A percentile compares a stretch with the other conserved stretches of the same genome.
Evolutionary conservation across 768 basidiomycete genomes (phyloP).

Genomic region (Tricholoma hemisulphureum): DNA sequence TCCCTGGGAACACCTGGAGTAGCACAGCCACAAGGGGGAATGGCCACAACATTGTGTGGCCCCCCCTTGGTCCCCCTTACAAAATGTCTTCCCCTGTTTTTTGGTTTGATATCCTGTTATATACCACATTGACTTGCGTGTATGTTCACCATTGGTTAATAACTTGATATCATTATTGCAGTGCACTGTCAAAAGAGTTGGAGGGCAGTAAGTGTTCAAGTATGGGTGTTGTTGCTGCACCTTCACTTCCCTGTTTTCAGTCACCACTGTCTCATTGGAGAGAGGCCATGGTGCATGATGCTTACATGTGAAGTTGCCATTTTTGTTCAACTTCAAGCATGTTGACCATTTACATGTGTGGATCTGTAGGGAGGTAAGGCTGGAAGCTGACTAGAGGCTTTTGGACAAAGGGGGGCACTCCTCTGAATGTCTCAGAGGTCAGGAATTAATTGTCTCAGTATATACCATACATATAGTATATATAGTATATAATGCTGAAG

Average conservation of each 20-base stretch:
- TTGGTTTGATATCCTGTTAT: conserved; percentile 39
- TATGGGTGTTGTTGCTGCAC: conserved; percentile 17
- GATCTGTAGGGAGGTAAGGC: conserved; percentile 27
- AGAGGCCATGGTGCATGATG: conserved; percentile 29
- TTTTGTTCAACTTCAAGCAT: conserved; percentile 21
- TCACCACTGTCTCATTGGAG: conserved; percentile 21
- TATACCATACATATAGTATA: too few relatives aligned
- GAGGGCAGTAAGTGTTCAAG: conserved; percentile 31
- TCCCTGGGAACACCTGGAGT: too few relatives aligned
- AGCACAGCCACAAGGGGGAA: too few relatives aligned
- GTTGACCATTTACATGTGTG: conserved; percentile 27
- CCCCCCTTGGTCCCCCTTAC: too few relatives aligned
- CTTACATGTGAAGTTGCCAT: conserved; percentile 36
- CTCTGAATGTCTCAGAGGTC: too few relatives aligned
- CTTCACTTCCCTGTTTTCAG: conserved; percentile 26
- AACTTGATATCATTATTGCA: conserved; percentile 43
- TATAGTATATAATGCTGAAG: too few relatives aligned
- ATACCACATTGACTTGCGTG: conserved; percentile 35
- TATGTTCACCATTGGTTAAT: conserved; percentile 31
- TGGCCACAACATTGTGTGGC: too few relatives aligned
- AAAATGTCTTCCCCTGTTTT: conserved; percentile 33
- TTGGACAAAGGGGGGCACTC: too few relatives aligned
- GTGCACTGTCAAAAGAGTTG: conserved; percentile 17
- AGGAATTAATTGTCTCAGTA: too few relatives aligned
- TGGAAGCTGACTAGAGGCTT: too few relatives aligned